Percentiles rank a stretch among this genome's conserved stretches.
phyloP scores from a whole-genome alignment of 2,329 filamentous ascomycete genomes.

The Diplodia corticola region DNA sequence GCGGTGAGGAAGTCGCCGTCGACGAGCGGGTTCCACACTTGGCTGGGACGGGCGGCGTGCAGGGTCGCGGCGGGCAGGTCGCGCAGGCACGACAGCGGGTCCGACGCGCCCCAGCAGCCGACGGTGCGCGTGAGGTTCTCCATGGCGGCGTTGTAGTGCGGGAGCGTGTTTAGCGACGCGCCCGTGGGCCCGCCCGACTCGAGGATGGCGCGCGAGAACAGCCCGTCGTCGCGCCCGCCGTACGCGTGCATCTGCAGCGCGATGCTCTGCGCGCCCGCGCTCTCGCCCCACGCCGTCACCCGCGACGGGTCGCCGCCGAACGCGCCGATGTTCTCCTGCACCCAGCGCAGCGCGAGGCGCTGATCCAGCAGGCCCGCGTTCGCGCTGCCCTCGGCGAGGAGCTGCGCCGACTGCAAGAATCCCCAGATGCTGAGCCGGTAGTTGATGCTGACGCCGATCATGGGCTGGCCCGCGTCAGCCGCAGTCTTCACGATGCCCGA shows the following conservation, averaged over 20 bases:
- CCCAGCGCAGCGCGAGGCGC: constrained; percentile 44
- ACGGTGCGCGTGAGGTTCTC: constrained; percentile 14
- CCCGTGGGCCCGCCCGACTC: constrained; percentile 40
- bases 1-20: constrained; percentile 32
- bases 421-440: constrained; percentile 61
- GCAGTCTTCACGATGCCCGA: constrained; percentile 30
- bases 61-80: constrained; percentile 32
- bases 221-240: constrained; percentile 43
- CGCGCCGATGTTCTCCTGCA: constrained; percentile 45
- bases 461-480: constrained; percentile 49
- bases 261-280: constrained; percentile 41
- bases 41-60: constrained; percentile 29
- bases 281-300: constrained; percentile 42
- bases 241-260: constrained; percentile 42
- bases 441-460: constrained; percentile 58
- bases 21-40: constrained; percentile 28
- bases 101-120: background rate
- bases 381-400: constrained; percentile 50
- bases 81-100: constrained; percentile 39
- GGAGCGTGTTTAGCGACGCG: constrained; percentile 33
- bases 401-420: constrained; percentile 60
- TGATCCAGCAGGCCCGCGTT: constrained; percentile 45
- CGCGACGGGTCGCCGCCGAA: constrained; percentile 44
- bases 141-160: constrained; percentile 33
- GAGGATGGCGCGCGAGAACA: constrained; percentile 45